These are phyloP conservation scores for Cryptococcus floricola DNA, from an alignment of 1,284 basidiomycete genomes.

Conservation along the genomic window DNA sequence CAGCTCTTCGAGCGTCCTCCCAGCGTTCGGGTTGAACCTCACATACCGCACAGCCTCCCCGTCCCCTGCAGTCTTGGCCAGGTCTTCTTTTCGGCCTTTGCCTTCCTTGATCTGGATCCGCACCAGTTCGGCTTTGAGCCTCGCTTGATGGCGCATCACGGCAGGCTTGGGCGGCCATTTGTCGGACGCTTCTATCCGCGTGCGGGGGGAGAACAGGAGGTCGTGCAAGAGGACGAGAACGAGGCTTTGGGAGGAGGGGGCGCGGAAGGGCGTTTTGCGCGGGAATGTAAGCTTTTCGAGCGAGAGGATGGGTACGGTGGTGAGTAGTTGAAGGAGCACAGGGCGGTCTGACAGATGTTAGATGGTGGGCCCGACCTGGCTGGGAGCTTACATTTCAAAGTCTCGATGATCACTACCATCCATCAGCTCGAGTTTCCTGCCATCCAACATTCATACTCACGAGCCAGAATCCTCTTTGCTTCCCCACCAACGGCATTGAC, in stretches of 20 bases:
- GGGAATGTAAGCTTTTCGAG: constrained; percentile 71
- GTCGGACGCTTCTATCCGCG: constrained; percentile 73
- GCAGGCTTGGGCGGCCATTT: constrained; percentile 77
- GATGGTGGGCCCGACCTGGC: background rate
- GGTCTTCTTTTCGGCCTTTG: constrained; percentile 60
- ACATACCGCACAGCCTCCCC: constrained; percentile 65
- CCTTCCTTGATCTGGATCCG: constrained; percentile 77
- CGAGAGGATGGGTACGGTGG: constrained; percentile 66
- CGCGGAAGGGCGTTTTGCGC: constrained; percentile 21
- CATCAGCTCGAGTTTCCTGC: background rate
- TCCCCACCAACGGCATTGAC: constrained; percentile 63
- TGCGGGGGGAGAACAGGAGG: constrained; percentile 67
- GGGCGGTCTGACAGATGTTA: constrained; percentile 52
- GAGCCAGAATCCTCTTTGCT: constrained; percentile 59
- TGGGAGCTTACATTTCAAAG: constrained; percentile 70
- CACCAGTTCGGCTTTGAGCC: constrained; percentile 79
- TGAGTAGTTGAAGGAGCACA: constrained; percentile 53
- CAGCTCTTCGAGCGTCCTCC: constrained; percentile 23
- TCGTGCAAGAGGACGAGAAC: constrained; percentile 83
- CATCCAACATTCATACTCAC: constrained; percentile 27
- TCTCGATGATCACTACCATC: constrained; percentile 74
- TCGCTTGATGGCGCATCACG: constrained; percentile 74
- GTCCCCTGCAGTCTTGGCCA: constrained; percentile 50
- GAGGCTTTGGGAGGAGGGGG: constrained; percentile 59
- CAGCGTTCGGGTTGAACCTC: constrained; percentile 70